Evolutionary conservation across 2,329 filamentous ascomycete species (phyloP).

Genomic region (Aaosphaeria pasadenensis): DNA sequence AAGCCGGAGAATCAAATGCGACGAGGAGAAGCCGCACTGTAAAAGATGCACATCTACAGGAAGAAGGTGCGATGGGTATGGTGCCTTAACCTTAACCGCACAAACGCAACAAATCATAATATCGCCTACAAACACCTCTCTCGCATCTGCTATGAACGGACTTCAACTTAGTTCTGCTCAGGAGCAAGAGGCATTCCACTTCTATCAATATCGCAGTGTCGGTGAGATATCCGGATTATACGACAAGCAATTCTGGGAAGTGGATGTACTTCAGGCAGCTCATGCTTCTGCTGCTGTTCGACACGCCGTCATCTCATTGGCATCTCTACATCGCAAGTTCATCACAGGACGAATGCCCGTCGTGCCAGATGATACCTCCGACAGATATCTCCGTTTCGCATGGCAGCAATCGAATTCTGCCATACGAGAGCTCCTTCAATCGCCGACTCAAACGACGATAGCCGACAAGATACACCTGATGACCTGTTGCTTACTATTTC

Average conservation of each 20-base stretch:
- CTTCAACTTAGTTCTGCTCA: slow-evolving; percentile 16
- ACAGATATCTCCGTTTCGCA: slow-evolving; percentile 27
- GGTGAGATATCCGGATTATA: slow-evolving; percentile 25
- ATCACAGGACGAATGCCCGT: slow-evolving; percentile 17
- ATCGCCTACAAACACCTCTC: no score
- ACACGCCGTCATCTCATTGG: slow-evolving; percentile 28
- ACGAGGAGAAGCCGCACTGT: slow-evolving; percentile 30
- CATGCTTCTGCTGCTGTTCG: slow-evolving; percentile 27
- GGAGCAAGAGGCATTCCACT: slow-evolving; percentile 28
- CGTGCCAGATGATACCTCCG: slow-evolving; percentile 17
- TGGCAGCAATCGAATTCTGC: slow-evolving; percentile 28
- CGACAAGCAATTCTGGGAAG: slow-evolving; percentile 29
- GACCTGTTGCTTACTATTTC: slow-evolving; percentile 29
- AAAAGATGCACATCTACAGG: slow-evolving; percentile 29
- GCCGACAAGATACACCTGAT: slow-evolving; percentile 26
- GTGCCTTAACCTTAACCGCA: no score
- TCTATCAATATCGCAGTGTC: slow-evolving; percentile 24
- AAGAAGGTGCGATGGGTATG: slow-evolving; percentile 26
- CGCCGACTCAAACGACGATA: slow-evolving; percentile 1
- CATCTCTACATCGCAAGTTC: slow-evolving; percentile 32
- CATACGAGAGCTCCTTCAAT: slow-evolving; percentile 18
- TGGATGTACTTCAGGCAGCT: slow-evolving; percentile 29
- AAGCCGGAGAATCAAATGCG: slow-evolving; percentile 32
- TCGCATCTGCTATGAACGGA: neutral
- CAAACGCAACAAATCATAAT: no score